Percentiles rank a stretch among this genome's conserved stretches.
These are phyloP conservation scores for Entomortierella lignicola DNA, from an alignment of 192 early-diverging fungal genomes.

Conservation along the genomic window DNA sequence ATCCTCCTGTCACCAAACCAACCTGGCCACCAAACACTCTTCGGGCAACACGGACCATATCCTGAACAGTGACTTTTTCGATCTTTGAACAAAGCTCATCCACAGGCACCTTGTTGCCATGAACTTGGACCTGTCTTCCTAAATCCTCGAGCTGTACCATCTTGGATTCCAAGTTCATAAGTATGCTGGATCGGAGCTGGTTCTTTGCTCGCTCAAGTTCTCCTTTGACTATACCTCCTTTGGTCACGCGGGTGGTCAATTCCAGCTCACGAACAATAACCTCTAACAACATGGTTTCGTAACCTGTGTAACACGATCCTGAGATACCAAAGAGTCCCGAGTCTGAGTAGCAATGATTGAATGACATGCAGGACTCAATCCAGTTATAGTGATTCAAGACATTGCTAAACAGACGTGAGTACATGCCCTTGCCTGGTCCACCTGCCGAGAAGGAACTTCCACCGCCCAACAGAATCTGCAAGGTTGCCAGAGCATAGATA, in stretches of 20 bases:
- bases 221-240: conserved; percentile 57
- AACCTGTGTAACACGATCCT: conserved; percentile 84
- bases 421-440: conserved; percentile 99
- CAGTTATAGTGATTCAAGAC: conserved; percentile 94
- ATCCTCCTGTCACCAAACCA: conserved; percentile 63
- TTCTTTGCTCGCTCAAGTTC: conserved; percentile 94
- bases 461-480: conserved; percentile 93
- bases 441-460: conserved; percentile 97
- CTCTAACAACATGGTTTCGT: conserved; percentile 78
- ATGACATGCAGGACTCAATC: conserved; percentile 94
- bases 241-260: conserved; percentile 65
- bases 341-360: conserved; percentile 93
- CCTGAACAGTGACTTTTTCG: conserved; percentile 77
- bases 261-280: conserved; percentile 89
- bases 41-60: conserved; percentile 82
- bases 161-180: conserved; percentile 95
- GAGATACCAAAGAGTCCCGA: conserved; percentile 94
- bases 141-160: conserved; percentile 96
- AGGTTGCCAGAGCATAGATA: conserved; percentile 90
- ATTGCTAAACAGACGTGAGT: conserved; percentile 94
- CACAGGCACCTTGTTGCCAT: conserved; percentile 80
- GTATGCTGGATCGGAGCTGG: conserved; percentile 90
- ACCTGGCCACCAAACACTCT: conserved; percentile 74
- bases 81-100: conserved; percentile 85
- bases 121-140: conserved; percentile 83